Evolutionary conservation across 2,329 filamentous ascomycete species (phyloP), one percentile per base, ranked within the genome.

Genomic region (Hypoxylon sp.): DNA sequence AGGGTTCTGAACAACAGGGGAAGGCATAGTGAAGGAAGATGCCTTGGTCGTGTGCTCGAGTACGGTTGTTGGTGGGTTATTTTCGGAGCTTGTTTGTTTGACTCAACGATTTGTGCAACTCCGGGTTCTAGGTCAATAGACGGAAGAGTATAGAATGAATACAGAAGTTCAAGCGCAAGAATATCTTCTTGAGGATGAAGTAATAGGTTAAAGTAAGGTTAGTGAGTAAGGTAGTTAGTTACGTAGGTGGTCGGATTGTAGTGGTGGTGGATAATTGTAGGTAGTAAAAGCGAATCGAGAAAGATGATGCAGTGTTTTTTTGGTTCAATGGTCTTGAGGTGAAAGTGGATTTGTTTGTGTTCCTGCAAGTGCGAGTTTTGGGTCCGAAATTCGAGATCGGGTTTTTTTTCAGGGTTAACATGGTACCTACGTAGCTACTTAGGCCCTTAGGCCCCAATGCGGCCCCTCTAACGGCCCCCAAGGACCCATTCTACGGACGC

Each of bases 1-100:
- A 72, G 90, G 85, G 81, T 91, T 91, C 79, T 89, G 86, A 75
- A 88, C 84, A 70, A 86, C 80, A 72, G 89, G 77, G 60, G 89
- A 84, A 80, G 93, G 86, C 91, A 94, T 92, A 48, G 49, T 73
- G 52, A 61, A 57, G 19, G 55, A 71, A 76, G 73, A 55, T 61
- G 55, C 48, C 30, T 65, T 65, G 45, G 45, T 59, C 56, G 60
- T 60, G 53, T 36, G 59, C 45, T 63, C 6, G 23, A 46, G 13
- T 14, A 28, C 56, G 28, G 23, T 45, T 11, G 45, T 56, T 38
- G 34, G 52, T 65, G 46, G 50, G 21, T 52, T 64, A 38, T 60
- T 32, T 52, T 25, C 32, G 32, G 60, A 63, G 60, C 65, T 55
- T 46, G 55, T 65, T 65, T 63, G 46, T 55, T 67, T 53, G 32